Conservation (phyloP, 805 yeast species). For the Metschnikowia cerradonensis region DNA sequence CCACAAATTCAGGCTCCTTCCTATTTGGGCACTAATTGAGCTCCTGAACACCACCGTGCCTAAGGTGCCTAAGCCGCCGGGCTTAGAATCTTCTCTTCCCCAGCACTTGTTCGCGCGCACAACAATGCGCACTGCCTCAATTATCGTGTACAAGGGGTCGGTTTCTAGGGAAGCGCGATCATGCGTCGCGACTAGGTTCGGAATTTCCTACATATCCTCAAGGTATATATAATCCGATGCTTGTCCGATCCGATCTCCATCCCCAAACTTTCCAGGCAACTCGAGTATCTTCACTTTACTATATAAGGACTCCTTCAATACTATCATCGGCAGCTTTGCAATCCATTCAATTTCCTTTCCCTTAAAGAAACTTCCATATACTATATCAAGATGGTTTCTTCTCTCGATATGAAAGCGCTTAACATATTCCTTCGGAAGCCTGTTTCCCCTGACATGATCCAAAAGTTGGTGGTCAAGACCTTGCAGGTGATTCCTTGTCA, state of each 20-base stretch:
- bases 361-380: not conserved
- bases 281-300: not conserved
- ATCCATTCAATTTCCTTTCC: not conserved
- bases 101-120: not conserved
- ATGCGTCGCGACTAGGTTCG: conserved; percentile 2
- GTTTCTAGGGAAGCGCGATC: not conserved
- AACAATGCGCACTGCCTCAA: conserved; percentile 3
- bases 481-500: conserved; percentile 65
- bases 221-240: conserved; percentile 1
- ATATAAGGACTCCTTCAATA: not conserved
- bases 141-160: conserved; percentile 3
- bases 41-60: not conserved
- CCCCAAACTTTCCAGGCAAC: not conserved
- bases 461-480: conserved; percentile 61
- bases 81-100: not conserved
- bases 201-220: not conserved
- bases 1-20: not conserved
- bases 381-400: conserved; percentile 16
- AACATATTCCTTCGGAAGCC: conserved; percentile 58
- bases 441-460: conserved; percentile 71
- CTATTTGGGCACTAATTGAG: not conserved
- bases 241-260: not conserved
- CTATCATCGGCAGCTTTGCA: not conserved
- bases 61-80: not conserved
- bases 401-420: conserved; percentile 48